Percentiles rank a stretch among this genome's conserved stretches.
phyloP scores from a whole-genome alignment of 2,329 filamentous ascomycete genomes.

The Setomelanomma holmii region DNA sequence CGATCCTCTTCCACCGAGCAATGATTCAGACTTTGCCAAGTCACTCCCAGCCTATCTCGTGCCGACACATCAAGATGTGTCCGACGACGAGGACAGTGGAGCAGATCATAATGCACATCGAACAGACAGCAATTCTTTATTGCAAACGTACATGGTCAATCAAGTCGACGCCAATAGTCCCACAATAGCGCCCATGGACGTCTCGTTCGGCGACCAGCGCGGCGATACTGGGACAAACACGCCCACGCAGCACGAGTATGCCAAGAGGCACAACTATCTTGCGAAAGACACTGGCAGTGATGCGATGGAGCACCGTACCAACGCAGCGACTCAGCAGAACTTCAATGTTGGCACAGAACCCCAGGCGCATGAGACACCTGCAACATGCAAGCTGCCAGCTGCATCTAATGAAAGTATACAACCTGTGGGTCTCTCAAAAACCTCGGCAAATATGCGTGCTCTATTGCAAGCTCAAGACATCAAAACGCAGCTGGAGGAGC shows the following conservation, averaged over 20 bases:
- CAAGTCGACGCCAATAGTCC: slow-evolving; percentile 30
- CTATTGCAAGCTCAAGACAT: neutral
- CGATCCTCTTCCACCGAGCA: slow-evolving; percentile 16
- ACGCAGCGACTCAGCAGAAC: too few species aligned
- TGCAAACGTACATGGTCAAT: slow-evolving; percentile 7
- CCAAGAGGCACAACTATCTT: too few species aligned
- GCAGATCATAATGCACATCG: neutral
- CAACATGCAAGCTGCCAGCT: too few species aligned
- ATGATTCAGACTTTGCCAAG: slow-evolving; percentile 5
- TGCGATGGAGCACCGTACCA: too few species aligned
- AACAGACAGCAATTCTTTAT: slow-evolving; percentile 6
- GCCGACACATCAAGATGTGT: slow-evolving; percentile 12
- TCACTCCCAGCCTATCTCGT: slow-evolving; percentile 19
- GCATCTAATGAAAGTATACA: too few species aligned
- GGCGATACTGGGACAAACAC: too few species aligned
- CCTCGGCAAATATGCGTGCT: neutral
- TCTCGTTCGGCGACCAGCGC: slow-evolving; percentile 9
- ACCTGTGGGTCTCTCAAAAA: neutral
- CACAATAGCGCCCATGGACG: slow-evolving; percentile 23
- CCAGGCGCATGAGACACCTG: too few species aligned
- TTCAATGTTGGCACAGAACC: too few species aligned
- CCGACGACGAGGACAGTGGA: slow-evolving; percentile 21
- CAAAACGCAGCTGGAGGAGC: neutral
- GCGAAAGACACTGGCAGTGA: too few species aligned
- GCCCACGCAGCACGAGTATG: too few species aligned